Evolutionary conservation across 2,329 filamentous ascomycete genomes (phyloP).

Genomic region (Diaporthe velutina): DNA sequence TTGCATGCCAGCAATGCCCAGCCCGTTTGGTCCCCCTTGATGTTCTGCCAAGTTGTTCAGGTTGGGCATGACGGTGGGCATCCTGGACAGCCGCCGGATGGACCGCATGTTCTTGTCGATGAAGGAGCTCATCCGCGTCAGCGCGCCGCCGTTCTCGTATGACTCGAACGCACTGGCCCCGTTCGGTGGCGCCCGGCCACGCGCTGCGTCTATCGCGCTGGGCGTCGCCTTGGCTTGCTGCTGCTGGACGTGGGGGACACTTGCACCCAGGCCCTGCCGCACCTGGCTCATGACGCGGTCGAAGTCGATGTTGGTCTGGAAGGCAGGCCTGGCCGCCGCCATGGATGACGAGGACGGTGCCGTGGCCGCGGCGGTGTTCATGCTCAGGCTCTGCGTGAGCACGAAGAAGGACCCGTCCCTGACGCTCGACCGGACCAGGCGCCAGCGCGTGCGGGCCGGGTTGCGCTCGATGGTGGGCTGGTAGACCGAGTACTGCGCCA

Average conservation of each 20-base stretch:
- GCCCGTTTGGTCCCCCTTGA: conserved; percentile 37
- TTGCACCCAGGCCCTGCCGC: conserved; percentile 49
- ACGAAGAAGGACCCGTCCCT: conserved; percentile 66
- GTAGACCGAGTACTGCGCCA: conserved; percentile 63
- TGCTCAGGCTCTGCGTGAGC: conserved; percentile 54
- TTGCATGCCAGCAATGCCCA: conserved; percentile 31
- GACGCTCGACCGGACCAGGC: conserved; percentile 61
- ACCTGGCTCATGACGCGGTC: conserved; percentile 60
- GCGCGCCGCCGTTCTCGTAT: conserved; percentile 56
- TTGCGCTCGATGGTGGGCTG: conserved; percentile 65
- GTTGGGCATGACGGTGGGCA: conserved; percentile 50
- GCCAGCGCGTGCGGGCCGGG: conserved; percentile 65
- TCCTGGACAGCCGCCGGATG: conserved; percentile 56
- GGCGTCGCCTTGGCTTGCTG: conserved; percentile 47
- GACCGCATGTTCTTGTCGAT: conserved; percentile 57
- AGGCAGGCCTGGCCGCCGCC: conserved; percentile 12
- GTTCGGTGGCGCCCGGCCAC: conserved; percentile 48
- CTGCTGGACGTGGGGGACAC: conserved; percentile 41
- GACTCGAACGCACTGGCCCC: conserved; percentile 56
- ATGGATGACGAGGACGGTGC: conserved; percentile 42
- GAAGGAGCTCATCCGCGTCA: conserved; percentile 59
- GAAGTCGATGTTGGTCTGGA: conserved; percentile 56
- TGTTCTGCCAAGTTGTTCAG: conserved; percentile 50
- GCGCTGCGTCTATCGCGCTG: conserved; percentile 57
- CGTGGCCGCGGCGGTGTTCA: conserved; percentile 46